Evolutionary conservation across 441 rosid species (phyloP), one percentile per base, ranked within the genome.

Genomic region (Breynia disticha): DNA sequence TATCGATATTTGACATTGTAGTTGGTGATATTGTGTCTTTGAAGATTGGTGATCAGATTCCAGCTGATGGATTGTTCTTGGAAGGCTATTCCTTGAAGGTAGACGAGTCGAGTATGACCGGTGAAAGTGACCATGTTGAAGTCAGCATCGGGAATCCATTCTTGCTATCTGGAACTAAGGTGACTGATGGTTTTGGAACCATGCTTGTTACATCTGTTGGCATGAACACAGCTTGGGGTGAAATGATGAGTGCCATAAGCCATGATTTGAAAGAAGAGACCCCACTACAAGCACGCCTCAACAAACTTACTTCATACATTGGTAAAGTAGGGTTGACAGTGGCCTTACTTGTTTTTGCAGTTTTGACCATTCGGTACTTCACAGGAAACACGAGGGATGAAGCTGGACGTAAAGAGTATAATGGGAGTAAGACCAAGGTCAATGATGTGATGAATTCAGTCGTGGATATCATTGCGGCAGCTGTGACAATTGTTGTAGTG

Each of bases 401-500:
- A 10, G 44, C 11, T 6, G 76, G 82, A 4, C 60, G 16, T 7
- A 65, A 16, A 16, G 71, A 66, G 42, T 64, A 52, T 18, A 47
- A 51, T 4, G 56, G 63, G 15, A 48, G 63, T 16, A 66, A 66
- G 50, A 66, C 69, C 12, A 70, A 64, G 20, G 37, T 53, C 7
- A 55, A 63, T 43, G 62, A 67, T 45, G 67, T 70, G n/a, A 59
- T 72, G 46, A 67, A 74, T 16, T 57, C 76, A 2, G 51, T 75
- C 0, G 63, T 71, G 17, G 20, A 7, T 4, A 75, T 72, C 7
- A 38, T 74, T 48, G 72, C 76, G 2, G 72, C 70, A 1, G 81
- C 84, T 1, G 78, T 74, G 24, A 81, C 79, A 0, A 76, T 80
- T 19, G 63, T 80, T 7, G 81, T 72, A 5, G 83, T 81, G n/a